A percentile compares a stretch with the other conserved stretches of the same genome.
These are phyloP conservation scores for Bacterosira constricta DNA, from an alignment of 108 stramenopile genomes.

Conservation along the genomic window DNA sequence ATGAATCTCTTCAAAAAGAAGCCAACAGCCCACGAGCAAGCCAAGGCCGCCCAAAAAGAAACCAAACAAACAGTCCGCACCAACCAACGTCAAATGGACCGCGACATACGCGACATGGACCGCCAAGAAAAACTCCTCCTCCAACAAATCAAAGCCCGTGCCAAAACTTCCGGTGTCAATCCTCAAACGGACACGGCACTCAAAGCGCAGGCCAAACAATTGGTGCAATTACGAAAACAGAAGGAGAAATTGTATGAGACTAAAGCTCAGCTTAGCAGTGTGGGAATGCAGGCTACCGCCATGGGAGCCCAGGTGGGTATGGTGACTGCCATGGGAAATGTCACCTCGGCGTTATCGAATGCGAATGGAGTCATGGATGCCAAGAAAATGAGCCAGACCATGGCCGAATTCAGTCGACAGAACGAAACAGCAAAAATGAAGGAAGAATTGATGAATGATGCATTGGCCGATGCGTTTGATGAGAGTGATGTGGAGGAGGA, in stretches of 20 bases:
- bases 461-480: slow-evolving; percentile 81
- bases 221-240: slow-evolving; percentile 75
- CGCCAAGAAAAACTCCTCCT: slow-evolving; percentile 76
- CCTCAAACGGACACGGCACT: slow-evolving; percentile 63
- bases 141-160: slow-evolving; percentile 76
- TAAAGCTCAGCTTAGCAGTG: slow-evolving; percentile 75
- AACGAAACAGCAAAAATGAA: slow-evolving; percentile 70
- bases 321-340: slow-evolving; percentile 58
- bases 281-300: slow-evolving; percentile 78
- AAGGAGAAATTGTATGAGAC: slow-evolving; percentile 62
- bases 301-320: slow-evolving; percentile 78
- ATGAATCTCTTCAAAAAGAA: slow-evolving; percentile 56
- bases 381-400: slow-evolving; percentile 70
- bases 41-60: slow-evolving; percentile 74
- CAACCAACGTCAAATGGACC: slow-evolving; percentile 81
- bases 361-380: slow-evolving; percentile 76
- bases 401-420: slow-evolving; percentile 71
- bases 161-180: slow-evolving; percentile 48
- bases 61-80: slow-evolving; percentile 66
- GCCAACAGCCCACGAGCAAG: slow-evolving; percentile 69
- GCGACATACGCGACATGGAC: slow-evolving; percentile 82
- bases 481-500: slow-evolving; percentile 79
- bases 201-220: slow-evolving; percentile 69
- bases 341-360: slow-evolving; percentile 57
- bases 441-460: slow-evolving; percentile 89